Percentiles rank a stretch among this genome's conserved stretches.
phyloP scores from a whole-genome alignment of 2,329 filamentous ascomycete species.

The Paecilomyces variotii region DNA sequence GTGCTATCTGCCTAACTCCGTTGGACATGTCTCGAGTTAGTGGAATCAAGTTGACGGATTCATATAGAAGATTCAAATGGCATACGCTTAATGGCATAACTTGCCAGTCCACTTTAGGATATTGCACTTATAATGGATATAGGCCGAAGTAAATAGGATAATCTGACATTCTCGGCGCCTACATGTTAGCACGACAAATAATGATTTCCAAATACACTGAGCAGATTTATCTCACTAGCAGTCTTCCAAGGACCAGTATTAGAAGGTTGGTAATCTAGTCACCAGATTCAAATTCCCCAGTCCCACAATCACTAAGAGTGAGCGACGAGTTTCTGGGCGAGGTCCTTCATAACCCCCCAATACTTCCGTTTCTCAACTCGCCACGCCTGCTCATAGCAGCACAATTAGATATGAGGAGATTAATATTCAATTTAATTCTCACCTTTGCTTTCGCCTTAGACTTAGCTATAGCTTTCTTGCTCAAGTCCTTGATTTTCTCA shows the following conservation, averaged over 20 bases:
- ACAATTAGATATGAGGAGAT: neutral
- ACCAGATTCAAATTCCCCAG: neutral
- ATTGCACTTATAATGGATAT: neutral
- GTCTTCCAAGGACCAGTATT: neutral
- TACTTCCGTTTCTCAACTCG: conserved; percentile 9
- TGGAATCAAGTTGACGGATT: neutral
- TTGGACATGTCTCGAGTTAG: neutral
- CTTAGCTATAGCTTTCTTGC: conserved; percentile 6
- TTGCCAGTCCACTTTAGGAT: neutral
- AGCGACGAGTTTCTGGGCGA: conserved; percentile 11
- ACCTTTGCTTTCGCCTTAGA: conserved; percentile 10
- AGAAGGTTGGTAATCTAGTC: neutral
- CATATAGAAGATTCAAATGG: no score
- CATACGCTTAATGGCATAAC: no score
- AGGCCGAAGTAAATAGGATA: neutral
- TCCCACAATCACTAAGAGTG: neutral
- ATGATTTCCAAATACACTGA: neutral
- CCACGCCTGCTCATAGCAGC: conserved; percentile 7
- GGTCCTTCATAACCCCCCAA: conserved; percentile 9
- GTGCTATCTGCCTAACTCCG: neutral
- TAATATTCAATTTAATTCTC: neutral
- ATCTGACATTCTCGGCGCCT: neutral
- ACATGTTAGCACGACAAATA: neutral
- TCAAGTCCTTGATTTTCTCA: conserved; percentile 2
- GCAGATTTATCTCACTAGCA: neutral